Conservation (phyloP, 2,329 filamentous ascomycete species). For the Aureobasidium sp. region DNA sequence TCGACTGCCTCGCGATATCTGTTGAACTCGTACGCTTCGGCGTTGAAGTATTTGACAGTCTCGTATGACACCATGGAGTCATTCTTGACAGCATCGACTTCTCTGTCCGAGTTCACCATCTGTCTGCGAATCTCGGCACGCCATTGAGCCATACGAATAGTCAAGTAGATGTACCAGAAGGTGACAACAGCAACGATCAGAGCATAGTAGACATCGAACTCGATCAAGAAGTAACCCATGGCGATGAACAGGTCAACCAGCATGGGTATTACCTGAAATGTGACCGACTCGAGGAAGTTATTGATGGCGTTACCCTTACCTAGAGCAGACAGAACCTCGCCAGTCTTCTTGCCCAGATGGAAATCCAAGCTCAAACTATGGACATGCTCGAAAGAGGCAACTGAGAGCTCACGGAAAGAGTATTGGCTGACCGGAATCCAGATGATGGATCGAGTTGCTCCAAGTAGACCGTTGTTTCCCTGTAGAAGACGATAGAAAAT, state of each 20-base stretch:
- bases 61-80: slow-evolving; percentile 99
- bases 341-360: slow-evolving; percentile 91
- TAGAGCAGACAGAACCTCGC: slow-evolving; percentile 88
- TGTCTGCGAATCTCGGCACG: slow-evolving; percentile 82
- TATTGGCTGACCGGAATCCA: slow-evolving; percentile 98
- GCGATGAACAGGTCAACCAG: slow-evolving; percentile 81
- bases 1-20: slow-evolving; percentile 51
- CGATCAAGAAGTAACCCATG: slow-evolving; percentile 69
- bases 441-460: slow-evolving; percentile 71
- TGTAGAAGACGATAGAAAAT: slow-evolving; percentile 76
- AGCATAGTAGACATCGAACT: slow-evolving; percentile 83
- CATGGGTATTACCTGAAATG: slow-evolving; percentile 94
- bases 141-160: slow-evolving; percentile 91
- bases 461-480: slow-evolving; percentile 79
- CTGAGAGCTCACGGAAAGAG: slow-evolving; percentile 88
- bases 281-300: slow-evolving; percentile 90
- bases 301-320: slow-evolving; percentile 97
- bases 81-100: slow-evolving; percentile 97
- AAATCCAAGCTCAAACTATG: slow-evolving; percentile 94
- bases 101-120: slow-evolving; percentile 90
- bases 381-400: slow-evolving; percentile 94
- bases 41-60: slow-evolving; percentile 61
- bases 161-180: slow-evolving; percentile 94
- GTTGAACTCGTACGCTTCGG: slow-evolving; percentile 52
- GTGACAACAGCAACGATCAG: slow-evolving; percentile 85